Conservation (phyloP, 345 rosid species). For the Conringia planisiliqua region DNA sequence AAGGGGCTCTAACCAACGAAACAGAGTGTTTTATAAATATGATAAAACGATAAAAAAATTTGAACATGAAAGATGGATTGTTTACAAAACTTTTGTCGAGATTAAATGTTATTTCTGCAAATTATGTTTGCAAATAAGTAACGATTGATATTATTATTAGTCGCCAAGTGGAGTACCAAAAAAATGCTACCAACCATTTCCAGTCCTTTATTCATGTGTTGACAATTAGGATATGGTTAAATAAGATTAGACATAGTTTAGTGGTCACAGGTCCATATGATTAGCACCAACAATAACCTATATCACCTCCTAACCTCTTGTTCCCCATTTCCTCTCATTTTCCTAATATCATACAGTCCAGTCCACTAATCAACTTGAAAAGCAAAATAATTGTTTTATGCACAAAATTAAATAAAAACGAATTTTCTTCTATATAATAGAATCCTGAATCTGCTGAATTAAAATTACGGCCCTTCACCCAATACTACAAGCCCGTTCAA, state of each 20-base stretch:
- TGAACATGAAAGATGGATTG: not conserved
- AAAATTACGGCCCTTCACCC: not conserved
- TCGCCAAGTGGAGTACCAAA: not conserved
- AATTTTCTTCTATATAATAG: not conserved
- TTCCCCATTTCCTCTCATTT: slow-evolving; percentile 19
- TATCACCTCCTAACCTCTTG: slow-evolving; percentile 26
- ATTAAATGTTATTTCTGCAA: not conserved
- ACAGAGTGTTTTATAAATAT: not conserved
- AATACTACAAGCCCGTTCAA: not conserved
- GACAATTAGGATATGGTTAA: not conserved
- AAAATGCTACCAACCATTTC: not conserved
- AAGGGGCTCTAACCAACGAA: not conserved
- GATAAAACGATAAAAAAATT: not conserved
- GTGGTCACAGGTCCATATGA: slow-evolving; percentile 22
- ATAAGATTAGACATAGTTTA: slow-evolving; percentile 24
- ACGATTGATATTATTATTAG: not conserved
- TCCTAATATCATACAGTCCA: not conserved
- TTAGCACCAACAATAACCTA: slow-evolving; percentile 20
- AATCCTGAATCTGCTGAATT: not conserved
- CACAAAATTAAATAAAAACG: not conserved
- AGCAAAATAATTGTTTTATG: not conserved
- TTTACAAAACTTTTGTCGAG: not conserved
- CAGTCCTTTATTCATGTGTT: slow-evolving; percentile 4
- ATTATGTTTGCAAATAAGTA: not conserved
- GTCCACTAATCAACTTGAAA: slow-evolving; percentile 11